Evolutionary conservation across 2,329 filamentous ascomycete species (phyloP), one percentile per base, ranked within the genome.

Genomic region (Fusarium succisae): DNA sequence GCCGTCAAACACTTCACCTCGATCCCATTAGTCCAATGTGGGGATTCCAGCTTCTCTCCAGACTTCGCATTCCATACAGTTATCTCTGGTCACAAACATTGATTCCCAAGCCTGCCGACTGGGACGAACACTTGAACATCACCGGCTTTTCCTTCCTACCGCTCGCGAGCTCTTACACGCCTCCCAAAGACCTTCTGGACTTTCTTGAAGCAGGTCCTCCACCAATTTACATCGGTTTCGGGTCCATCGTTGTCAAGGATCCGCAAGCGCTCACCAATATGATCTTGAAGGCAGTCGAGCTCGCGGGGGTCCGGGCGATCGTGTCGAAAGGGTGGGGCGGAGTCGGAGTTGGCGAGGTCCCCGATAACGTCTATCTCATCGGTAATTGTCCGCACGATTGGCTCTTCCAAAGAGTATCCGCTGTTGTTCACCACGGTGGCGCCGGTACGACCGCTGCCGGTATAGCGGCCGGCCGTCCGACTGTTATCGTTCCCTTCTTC

Each of bases 41-140:
- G 84, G 92, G 90, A 17, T 91, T 91, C 17, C 89, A 90, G 18
- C 88, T 93, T 80, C 82, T 92, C 6, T 86, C 88, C 24, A 86
- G 90, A 26, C 81, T 94, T 28, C 86, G 85, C 26, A 86, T 94
- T 11, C 92, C 92, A 0, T 91, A 89, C 75, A 93, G 91, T 1
- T 94, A 94, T 75, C 91, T 91, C 74, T 94, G 92, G 92, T 92
- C 91, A 1, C 87, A 90, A 7, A 86, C 89, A 4, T 80, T 92
- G 26, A 90, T 92, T n/a, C 88, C 90, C 0, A 92, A 92, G 73
- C 91, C 91, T 1, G 81, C 83, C 8, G 91, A 92, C 72, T 92
- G 91, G 91, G 86, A 83, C 9, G 77, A 83, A 2, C 85, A 91
- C 57, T 90, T 92, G 57, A 86, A 87, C 56, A 87, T 92, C 22